Conservation (phyloP, 352 stramenopile species). For the Phytophthora hibernalis region DNA sequence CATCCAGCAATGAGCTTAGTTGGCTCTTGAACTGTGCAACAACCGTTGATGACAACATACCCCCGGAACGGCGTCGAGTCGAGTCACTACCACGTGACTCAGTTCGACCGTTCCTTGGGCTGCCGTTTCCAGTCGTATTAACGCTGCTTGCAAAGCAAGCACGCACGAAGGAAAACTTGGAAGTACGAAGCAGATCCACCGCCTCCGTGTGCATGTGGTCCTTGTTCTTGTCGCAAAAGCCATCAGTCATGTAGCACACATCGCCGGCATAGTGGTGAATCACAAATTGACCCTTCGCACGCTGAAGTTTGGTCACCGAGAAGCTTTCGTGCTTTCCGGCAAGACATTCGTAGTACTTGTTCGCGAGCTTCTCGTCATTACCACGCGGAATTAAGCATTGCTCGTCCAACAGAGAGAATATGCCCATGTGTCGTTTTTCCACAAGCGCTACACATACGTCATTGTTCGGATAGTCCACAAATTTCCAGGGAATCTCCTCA, state of each 20-base stretch:
- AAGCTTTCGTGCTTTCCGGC: slow-evolving; percentile 70
- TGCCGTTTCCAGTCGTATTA: slow-evolving; percentile 21
- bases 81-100: slow-evolving; percentile 46
- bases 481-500: slow-evolving; percentile 90
- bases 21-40: slow-evolving; percentile 95
- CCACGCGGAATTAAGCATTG: slow-evolving; percentile 85
- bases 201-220: slow-evolving; percentile 89
- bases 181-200: slow-evolving; percentile 75
- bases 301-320: slow-evolving; percentile 71
- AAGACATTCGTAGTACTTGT: slow-evolving; percentile 83
- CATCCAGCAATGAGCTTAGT: slow-evolving; percentile 91
- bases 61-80: slow-evolving; percentile 60
- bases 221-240: slow-evolving; percentile 93
- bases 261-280: slow-evolving; percentile 89
- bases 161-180: slow-evolving; percentile 68
- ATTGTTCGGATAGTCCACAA: slow-evolving; percentile 91
- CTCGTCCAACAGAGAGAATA: slow-evolving; percentile 88
- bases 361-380: slow-evolving; percentile 85
- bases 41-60: slow-evolving; percentile 86
- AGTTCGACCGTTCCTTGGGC: slow-evolving; percentile 29
- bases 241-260: slow-evolving; percentile 82
- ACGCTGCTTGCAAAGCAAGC: slow-evolving; percentile 68
- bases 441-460: slow-evolving; percentile 80
- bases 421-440: slow-evolving; percentile 74
- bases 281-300: slow-evolving; percentile 84